Evolutionary conservation across 352 stramenopile species (phyloP).

Genomic region (Globisporangium irregulare): DNA sequence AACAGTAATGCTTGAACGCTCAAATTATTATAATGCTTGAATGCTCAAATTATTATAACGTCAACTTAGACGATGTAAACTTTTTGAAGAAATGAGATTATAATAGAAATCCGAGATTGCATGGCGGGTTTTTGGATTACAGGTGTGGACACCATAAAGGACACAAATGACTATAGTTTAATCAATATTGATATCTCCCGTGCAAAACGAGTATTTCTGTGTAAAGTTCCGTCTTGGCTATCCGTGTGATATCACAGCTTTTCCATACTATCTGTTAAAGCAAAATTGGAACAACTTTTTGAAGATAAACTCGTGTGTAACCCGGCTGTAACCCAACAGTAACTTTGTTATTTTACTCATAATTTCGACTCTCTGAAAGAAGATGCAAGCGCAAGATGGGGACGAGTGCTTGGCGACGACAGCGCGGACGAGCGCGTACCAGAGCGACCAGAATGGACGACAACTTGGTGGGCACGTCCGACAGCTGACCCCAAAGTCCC

Average conservation of each 20-base stretch:
- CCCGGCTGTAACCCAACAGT: background rate
- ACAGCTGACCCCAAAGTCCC: slow-evolving; percentile 1
- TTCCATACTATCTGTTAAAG: slow-evolving; percentile 1
- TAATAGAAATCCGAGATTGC: no score
- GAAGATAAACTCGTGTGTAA: slow-evolving; percentile 5
- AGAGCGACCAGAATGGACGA: slow-evolving; percentile 2
- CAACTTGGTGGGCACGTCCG: background rate
- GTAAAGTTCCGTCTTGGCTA: slow-evolving; percentile 1
- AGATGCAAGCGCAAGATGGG: slow-evolving; percentile 5
- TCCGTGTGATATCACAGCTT: background rate
- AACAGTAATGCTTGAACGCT: no score
- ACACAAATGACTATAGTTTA: slow-evolving; percentile 5
- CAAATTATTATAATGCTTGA: no score
- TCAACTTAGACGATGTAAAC: no score
- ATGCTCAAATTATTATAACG: no score
- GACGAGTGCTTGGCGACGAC: slow-evolving; percentile 3
- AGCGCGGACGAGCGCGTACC: background rate
- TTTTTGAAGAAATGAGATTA: no score
- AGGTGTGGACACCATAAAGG: slow-evolving; percentile 4
- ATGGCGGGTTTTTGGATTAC: no score
- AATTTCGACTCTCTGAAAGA: slow-evolving; percentile 6
- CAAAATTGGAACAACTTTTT: slow-evolving; percentile 1
- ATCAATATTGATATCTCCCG: background rate
- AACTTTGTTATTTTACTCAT: slow-evolving; percentile 6
- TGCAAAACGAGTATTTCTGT: slow-evolving; percentile 4